phyloP scores from a whole-genome alignment of 306 rosid genomes.

The Medicago arabica region DNA sequence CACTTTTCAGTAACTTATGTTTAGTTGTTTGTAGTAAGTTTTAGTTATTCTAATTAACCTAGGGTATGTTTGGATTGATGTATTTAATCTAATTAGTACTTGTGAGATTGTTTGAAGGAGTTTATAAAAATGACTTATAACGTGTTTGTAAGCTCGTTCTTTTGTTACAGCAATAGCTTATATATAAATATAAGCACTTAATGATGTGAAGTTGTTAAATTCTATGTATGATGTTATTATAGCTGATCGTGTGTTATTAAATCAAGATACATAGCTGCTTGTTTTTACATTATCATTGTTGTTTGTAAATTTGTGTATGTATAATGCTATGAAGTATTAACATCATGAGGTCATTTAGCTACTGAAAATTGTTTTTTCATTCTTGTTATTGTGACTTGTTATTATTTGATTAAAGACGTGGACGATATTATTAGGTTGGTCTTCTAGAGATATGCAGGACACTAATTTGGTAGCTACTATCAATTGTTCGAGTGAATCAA shows the following conservation, averaged over 20 bases:
- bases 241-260: background rate
- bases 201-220: background rate
- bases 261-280: conserved; percentile 2
- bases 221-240: conserved; percentile 12
- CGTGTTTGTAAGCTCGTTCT: too few relatives aligned
- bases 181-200: too few relatives aligned
- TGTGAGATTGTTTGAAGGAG: too few relatives aligned
- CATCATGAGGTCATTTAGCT: conserved; percentile 18
- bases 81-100: too few relatives aligned
- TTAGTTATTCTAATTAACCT: background rate
- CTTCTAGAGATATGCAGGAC: conserved; percentile 2
- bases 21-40: conserved; percentile 1
- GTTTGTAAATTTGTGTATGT: background rate
- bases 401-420: background rate
- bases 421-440: background rate
- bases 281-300: conserved; percentile 1
- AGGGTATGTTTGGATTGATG: too few relatives aligned
- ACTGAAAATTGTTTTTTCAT: conserved; percentile 1
- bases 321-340: background rate
- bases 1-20: conserved; percentile 8
- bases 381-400: background rate
- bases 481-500: background rate
- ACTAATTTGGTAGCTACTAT: background rate
- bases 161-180: too few relatives aligned
- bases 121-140: too few relatives aligned